These are phyloP conservation scores for Cadophora sp. DNA, from an alignment of 2,329 filamentous ascomycete species.

Conservation along the genomic window DNA sequence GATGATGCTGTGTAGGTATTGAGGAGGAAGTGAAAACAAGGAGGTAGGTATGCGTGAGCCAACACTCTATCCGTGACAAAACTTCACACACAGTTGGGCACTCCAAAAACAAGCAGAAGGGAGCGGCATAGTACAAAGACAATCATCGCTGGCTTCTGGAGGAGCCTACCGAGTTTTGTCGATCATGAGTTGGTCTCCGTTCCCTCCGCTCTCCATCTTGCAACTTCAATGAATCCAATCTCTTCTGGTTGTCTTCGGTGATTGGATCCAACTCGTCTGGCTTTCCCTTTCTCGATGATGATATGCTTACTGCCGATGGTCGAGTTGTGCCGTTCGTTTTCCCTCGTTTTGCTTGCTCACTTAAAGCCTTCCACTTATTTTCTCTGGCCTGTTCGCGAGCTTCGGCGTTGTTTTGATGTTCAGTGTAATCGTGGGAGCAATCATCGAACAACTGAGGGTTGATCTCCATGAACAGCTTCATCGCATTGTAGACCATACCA, in stretches of 20 bases:
- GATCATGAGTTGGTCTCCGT: conserved; percentile 62
- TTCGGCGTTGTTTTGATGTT: conserved; percentile 92
- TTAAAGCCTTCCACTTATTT: conserved; percentile 87
- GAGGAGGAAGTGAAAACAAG: conserved; percentile 21
- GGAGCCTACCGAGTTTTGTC: conserved; percentile 62
- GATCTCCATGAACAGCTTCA: conserved; percentile 99
- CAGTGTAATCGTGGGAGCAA: conserved; percentile 97
- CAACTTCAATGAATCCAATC: conserved; percentile 87
- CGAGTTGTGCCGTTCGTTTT: conserved; percentile 54
- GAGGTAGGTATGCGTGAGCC: conserved; percentile 39
- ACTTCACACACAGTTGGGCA: conserved; percentile 31
- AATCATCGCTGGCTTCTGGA: conserved; percentile 48
- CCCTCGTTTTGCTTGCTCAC: conserved; percentile 77
- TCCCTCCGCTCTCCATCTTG: conserved; percentile 77
- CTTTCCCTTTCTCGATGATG: conserved; percentile 51
- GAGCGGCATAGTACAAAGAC: conserved; percentile 40
- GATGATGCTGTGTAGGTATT: conserved; percentile 28
- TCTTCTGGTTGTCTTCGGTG: conserved; percentile 83
- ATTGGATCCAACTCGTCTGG: conserved; percentile 81
- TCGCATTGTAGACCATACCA: conserved; percentile 99
- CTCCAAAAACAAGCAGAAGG: conserved; percentile 36
- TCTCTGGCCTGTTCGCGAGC: conserved; percentile 82
- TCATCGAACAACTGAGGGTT: conserved; percentile 98
- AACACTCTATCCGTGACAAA: conserved; percentile 38
- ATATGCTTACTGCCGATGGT: conserved; percentile 45